Percentiles rank a stretch among this genome's conserved stretches.
Evolutionary conservation across 2,329 filamentous ascomycete species (phyloP).

Genomic region (Aquanectria penicillioides): DNA sequence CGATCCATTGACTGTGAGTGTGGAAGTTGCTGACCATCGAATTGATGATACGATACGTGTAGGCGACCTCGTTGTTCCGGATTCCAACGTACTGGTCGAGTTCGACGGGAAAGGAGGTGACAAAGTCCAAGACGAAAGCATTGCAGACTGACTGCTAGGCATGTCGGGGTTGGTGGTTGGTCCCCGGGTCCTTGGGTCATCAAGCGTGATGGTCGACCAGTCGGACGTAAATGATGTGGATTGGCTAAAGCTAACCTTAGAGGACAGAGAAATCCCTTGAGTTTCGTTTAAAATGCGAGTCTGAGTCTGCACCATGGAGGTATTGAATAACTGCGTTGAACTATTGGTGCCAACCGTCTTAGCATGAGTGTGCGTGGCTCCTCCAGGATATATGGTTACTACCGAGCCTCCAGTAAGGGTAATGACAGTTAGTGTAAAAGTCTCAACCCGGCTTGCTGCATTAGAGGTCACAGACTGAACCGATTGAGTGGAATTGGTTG

Average conservation of each 20-base stretch:
- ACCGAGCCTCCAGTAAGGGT: constrained; percentile 26
- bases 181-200: neutral
- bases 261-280: neutral
- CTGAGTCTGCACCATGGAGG: constrained; percentile 10
- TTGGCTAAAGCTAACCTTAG: too few species aligned
- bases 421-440: constrained; percentile 8
- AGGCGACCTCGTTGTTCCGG: too few species aligned
- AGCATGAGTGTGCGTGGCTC: constrained; percentile 18
- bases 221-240: constrained; percentile 15
- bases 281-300: constrained; percentile 14
- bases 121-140: constrained; percentile 10
- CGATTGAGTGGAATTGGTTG: constrained; percentile 21
- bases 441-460: neutral
- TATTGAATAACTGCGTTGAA: constrained; percentile 15
- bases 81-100: neutral
- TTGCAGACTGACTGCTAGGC: constrained; percentile 6
- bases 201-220: constrained; percentile 32
- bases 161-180: neutral
- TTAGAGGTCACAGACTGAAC: constrained; percentile 14
- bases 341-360: constrained; percentile 6
- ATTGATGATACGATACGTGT: too few species aligned
- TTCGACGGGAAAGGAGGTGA: neutral
- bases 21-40: neutral
- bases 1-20: neutral
- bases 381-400: constrained; percentile 31